These are phyloP conservation scores for Termitomyces sp. DNA, from an alignment of 768 basidiomycete species.

Conservation along the genomic window DNA sequence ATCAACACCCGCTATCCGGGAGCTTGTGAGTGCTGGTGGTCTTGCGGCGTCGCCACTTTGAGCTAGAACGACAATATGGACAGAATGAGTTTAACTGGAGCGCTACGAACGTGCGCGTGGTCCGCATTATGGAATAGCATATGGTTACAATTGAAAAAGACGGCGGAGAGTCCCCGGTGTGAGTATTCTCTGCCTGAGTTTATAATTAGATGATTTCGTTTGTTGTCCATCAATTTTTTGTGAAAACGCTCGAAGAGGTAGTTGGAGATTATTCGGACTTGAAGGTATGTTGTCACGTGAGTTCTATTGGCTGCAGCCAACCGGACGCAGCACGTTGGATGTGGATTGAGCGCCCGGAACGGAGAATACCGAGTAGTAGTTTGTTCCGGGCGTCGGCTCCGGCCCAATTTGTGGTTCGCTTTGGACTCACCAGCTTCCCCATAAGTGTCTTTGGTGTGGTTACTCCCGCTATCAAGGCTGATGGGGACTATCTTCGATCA, in stretches of 20 bases:
- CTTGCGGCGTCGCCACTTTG: not conserved
- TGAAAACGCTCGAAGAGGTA: not conserved
- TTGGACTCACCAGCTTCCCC: too few species aligned
- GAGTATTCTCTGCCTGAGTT: too few species aligned
- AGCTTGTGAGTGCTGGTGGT: not conserved
- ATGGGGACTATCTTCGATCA: not conserved
- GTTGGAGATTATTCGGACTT: not conserved
- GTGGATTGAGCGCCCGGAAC: not conserved
- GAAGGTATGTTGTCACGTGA: not conserved
- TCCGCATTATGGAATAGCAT: not conserved
- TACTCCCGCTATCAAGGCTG: not conserved
- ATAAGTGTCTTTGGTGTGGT: too few species aligned
- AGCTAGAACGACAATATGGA: not conserved
- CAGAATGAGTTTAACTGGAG: not conserved
- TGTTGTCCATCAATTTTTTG: not conserved
- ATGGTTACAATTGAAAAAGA: not conserved
- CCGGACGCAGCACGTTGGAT: not conserved
- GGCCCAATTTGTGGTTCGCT: conserved; percentile 1
- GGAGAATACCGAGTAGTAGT: not conserved
- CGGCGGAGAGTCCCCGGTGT: not conserved
- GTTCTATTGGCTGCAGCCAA: not conserved
- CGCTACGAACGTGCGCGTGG: not conserved
- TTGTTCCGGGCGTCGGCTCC: conserved; percentile 2
- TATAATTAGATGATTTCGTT: not conserved
- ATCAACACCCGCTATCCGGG: not conserved